These are phyloP conservation scores for Moesziomyces antarcticus DNA, from an alignment of 1,284 basidiomycete species.

Conservation along the genomic window DNA sequence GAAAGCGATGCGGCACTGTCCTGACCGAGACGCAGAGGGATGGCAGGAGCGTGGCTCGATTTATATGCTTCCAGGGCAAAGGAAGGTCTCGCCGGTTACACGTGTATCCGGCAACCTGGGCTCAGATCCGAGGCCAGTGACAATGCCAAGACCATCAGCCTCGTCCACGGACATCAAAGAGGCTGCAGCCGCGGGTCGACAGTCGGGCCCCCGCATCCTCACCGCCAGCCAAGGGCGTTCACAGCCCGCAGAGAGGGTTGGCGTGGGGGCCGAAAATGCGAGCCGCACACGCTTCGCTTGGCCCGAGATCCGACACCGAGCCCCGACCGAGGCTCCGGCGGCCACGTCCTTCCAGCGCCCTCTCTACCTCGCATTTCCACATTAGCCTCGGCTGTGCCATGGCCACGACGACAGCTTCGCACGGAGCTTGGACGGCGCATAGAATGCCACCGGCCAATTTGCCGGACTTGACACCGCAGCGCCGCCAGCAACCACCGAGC, in stretches of 20 bases:
- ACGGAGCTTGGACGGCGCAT: no score
- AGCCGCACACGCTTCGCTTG: no score
- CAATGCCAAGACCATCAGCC: conserved; percentile 16
- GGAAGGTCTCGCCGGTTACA: conserved; percentile 7
- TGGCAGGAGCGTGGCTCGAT: not conserved
- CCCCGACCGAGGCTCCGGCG: not conserved
- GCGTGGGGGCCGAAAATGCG: no score
- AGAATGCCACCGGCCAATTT: no score
- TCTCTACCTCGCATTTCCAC: not conserved
- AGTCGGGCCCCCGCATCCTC: no score
- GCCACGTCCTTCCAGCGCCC: not conserved
- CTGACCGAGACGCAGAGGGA: not conserved
- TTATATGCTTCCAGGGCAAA: not conserved
- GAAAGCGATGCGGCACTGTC: not conserved
- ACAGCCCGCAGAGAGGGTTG: not conserved
- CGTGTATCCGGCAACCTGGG: conserved; percentile 9
- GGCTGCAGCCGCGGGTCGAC: no score
- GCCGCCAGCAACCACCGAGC: no score
- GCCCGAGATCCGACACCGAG: conserved; percentile 4
- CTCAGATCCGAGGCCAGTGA: not conserved
- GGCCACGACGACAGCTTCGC: no score
- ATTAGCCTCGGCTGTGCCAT: not conserved
- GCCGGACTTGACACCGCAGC: no score
- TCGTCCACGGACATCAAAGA: no score
- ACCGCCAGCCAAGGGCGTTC: not conserved